A percentile compares a stretch with the other conserved stretches of the same genome.
phyloP scores from a whole-genome alignment of 2,329 filamentous ascomycete genomes.

The Aspergillus alliaceus region DNA sequence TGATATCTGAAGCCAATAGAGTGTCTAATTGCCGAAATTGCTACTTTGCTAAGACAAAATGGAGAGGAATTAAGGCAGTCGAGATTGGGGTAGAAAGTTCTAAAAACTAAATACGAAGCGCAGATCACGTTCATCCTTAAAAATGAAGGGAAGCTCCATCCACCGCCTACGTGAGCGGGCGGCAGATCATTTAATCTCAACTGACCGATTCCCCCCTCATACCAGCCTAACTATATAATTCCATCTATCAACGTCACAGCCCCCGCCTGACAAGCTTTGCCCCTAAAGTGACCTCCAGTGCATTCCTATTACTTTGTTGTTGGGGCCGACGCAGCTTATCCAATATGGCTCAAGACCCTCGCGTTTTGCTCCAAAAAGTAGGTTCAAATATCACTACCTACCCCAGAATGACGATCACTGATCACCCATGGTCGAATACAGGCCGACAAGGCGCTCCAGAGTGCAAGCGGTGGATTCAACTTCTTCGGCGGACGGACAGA shows the following conservation, averaged over 20 bases:
- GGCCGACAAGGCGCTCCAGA: conserved; percentile 80
- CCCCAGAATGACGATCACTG: conserved; percentile 30
- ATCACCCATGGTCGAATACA: conserved; percentile 41
- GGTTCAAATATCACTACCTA: conserved; percentile 17
- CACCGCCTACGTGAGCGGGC: conserved; percentile 21
- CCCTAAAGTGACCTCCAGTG: conserved; percentile 4
- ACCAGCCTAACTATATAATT: not conserved
- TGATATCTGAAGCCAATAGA: not conserved
- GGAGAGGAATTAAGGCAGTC: not conserved
- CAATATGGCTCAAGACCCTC: conserved; percentile 73
- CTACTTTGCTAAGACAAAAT: not conserved
- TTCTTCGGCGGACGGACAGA: conserved; percentile 85
- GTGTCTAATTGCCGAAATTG: not conserved
- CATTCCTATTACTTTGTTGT: not conserved
- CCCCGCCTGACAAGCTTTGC: not conserved
- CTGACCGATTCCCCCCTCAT: not conserved
- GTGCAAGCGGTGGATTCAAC: conserved; percentile 78
- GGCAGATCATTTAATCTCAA: conserved; percentile 1
- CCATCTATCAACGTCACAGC: conserved; percentile 1
- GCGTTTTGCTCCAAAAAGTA: conserved; percentile 77
- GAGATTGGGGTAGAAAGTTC: not conserved
- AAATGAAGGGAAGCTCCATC: conserved; percentile 1
- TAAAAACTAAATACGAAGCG: not conserved
- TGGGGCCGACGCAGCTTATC: conserved; percentile 1
- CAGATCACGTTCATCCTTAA: too few species aligned